Percentiles rank a stretch among this genome's conserved stretches.
These are phyloP conservation scores for Pichia pseudocactophila DNA, from an alignment of 805 yeast genomes.

Conservation along the genomic window DNA sequence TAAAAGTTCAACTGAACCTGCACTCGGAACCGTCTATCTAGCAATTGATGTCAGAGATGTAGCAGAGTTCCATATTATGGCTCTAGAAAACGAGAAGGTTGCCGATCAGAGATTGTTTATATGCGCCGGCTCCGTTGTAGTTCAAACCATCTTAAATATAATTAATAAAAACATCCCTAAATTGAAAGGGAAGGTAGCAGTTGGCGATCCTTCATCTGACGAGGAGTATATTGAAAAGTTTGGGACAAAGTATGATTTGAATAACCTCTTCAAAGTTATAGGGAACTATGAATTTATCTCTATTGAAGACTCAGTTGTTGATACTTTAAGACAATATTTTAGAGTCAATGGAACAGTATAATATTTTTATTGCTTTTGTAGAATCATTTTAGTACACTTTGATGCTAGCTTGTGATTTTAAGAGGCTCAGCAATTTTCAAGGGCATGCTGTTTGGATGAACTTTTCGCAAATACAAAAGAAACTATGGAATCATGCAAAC, in stretches of 20 bases:
- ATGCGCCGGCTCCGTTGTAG: slow-evolving; percentile 17
- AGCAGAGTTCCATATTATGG: slow-evolving; percentile 47
- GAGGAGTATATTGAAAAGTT: neutral
- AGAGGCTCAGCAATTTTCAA: too few species aligned
- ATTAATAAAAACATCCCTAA: slow-evolving; percentile 33
- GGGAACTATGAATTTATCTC: neutral
- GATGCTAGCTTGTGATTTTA: too few species aligned
- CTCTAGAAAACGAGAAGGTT: slow-evolving; percentile 34
- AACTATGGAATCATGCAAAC: too few species aligned
- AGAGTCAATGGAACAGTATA: neutral
- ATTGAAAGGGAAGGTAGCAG: slow-evolving; percentile 33
- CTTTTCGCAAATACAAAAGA: too few species aligned
- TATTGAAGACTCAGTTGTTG: neutral
- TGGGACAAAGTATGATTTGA: slow-evolving; percentile 2
- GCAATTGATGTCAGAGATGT: slow-evolving; percentile 54
- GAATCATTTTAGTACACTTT: too few species aligned
- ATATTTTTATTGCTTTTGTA: too few species aligned
- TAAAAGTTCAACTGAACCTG: slow-evolving; percentile 16
- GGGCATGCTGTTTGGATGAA: too few species aligned
- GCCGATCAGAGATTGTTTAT: slow-evolving; percentile 28
- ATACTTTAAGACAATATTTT: neutral
- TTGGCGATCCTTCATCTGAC: slow-evolving; percentile 29
- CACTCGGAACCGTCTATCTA: slow-evolving; percentile 22
- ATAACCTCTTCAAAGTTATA: neutral
- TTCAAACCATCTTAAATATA: slow-evolving; percentile 27